Percentiles rank a stretch among this genome's conserved stretches.
These are phyloP conservation scores for Tetracentron sinense DNA, from an alignment of 164 flowering plant species.

Conservation along the genomic window DNA sequence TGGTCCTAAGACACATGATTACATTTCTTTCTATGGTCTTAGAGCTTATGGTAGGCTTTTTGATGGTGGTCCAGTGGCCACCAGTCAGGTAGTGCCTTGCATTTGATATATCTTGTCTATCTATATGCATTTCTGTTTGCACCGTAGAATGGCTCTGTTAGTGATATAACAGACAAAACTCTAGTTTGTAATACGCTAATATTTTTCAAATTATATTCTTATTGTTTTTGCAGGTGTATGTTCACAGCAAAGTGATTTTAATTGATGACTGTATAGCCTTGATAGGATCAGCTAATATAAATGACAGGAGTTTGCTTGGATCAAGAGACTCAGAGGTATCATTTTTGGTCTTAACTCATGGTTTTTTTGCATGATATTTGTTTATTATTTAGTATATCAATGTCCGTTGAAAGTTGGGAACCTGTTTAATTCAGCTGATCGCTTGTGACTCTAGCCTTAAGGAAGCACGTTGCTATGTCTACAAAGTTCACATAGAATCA, in stretches of 20 bases:
- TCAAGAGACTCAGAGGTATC: slow-evolving; percentile 97
- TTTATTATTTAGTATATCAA: neutral
- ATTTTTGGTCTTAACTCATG: neutral
- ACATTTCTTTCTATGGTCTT: slow-evolving; percentile 93
- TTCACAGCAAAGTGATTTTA: slow-evolving; percentile 95
- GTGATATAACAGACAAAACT: neutral
- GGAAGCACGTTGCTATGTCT: no score
- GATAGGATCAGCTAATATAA: slow-evolving; percentile 94
- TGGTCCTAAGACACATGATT: slow-evolving; percentile 81
- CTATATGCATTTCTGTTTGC: neutral
- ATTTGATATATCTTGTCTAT: neutral
- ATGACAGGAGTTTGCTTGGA: slow-evolving; percentile 95
- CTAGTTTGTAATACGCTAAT: neutral
- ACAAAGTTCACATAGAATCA: no score
- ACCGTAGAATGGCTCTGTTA: neutral
- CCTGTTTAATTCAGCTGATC: no score
- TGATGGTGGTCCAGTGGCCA: slow-evolving; percentile 78
- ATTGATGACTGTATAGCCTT: slow-evolving; percentile 67
- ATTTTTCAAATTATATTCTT: neutral
- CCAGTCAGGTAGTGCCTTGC: slow-evolving; percentile 66
- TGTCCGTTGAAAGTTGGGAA: neutral
- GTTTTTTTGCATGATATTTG: neutral
- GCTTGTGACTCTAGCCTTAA: no score
- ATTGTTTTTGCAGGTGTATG: slow-evolving; percentile 65
- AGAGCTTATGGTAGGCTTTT: slow-evolving; percentile 78